These are phyloP conservation scores for Thielaviopsis punctulata DNA, from an alignment of 2,329 filamentous ascomycete species.

Conservation along the genomic window DNA sequence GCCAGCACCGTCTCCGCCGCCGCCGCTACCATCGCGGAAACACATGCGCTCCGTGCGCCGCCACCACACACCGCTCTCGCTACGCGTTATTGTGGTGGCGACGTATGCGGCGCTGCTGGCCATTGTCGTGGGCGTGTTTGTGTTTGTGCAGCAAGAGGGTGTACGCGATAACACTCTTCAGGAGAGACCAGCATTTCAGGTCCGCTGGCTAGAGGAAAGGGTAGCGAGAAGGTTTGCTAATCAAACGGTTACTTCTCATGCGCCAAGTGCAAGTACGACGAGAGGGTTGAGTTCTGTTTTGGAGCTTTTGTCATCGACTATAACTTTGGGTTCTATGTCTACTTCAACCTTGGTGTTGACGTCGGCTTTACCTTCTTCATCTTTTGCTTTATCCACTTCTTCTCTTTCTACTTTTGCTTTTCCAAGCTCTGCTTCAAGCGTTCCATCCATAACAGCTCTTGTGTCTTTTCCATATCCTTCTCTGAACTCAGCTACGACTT, in stretches of 20 bases:
- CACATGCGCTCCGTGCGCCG: constrained; percentile 1
- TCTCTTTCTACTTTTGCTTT: too few species aligned
- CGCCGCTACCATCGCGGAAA: not conserved
- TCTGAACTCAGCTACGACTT: too few species aligned
- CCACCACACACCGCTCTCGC: constrained; percentile 2
- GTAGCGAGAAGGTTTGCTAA: too few species aligned
- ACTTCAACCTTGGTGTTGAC: not conserved
- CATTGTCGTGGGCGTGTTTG: constrained; percentile 1
- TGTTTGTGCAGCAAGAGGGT: not conserved
- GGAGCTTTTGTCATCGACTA: too few species aligned
- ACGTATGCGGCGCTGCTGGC: not conserved
- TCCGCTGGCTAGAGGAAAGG: not conserved
- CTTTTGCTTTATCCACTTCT: not conserved
- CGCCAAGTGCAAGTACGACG: not conserved
- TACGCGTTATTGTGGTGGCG: not conserved
- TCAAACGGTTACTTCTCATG: too few species aligned
- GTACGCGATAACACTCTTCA: not conserved
- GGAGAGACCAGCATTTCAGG: not conserved
- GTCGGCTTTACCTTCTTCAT: not conserved
- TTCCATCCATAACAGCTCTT: too few species aligned
- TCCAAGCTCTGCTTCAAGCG: too few species aligned
- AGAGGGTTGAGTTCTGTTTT: not conserved
- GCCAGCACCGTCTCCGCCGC: not conserved
- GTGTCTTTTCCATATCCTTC: too few species aligned
- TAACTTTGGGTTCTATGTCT: too few species aligned